phyloP scores from a whole-genome alignment of 1,284 basidiomycete genomes.

The Sanghuangporus weigelae region DNA sequence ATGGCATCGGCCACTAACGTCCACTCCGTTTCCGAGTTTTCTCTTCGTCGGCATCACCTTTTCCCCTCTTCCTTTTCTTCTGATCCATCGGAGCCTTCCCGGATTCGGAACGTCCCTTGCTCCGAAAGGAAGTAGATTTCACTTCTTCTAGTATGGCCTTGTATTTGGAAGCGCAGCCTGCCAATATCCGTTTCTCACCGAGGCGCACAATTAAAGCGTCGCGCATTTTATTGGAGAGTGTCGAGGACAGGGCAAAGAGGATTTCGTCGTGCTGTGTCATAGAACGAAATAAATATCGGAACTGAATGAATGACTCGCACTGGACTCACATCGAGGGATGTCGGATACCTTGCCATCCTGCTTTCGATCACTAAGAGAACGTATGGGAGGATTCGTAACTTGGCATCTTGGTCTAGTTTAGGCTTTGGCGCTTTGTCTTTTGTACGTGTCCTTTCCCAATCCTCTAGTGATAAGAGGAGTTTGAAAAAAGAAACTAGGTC shows the following conservation, averaged over 20 bases:
- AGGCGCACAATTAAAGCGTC: slow-evolving; percentile 72
- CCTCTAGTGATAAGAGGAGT: slow-evolving; percentile 50
- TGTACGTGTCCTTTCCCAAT: slow-evolving; percentile 59
- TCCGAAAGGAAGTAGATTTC: neutral
- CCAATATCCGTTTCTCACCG: slow-evolving; percentile 76
- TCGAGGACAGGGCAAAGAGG: slow-evolving; percentile 35
- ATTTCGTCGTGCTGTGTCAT: slow-evolving; percentile 48
- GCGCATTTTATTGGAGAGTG: slow-evolving; percentile 37
- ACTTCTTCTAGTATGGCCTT: neutral
- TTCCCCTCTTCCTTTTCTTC: slow-evolving; percentile 8
- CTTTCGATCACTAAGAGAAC: slow-evolving; percentile 44
- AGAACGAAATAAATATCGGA: neutral
- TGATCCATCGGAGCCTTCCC: neutral
- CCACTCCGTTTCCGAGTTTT: neutral
- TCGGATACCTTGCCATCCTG: slow-evolving; percentile 54
- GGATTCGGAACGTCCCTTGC: neutral
- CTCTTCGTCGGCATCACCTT: neutral
- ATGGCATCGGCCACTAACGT: neutral
- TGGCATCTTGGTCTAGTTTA: slow-evolving; percentile 44
- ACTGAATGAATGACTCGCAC: neutral
- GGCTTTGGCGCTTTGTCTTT: slow-evolving; percentile 82
- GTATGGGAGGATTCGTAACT: slow-evolving; percentile 36
- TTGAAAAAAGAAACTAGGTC: slow-evolving; percentile 68
- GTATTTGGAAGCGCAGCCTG: slow-evolving; percentile 22
- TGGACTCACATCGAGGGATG: slow-evolving; percentile 47